phyloP scores from a whole-genome alignment of 1,139 yeast genomes.

The Magnusiomyces paraingens region DNA sequence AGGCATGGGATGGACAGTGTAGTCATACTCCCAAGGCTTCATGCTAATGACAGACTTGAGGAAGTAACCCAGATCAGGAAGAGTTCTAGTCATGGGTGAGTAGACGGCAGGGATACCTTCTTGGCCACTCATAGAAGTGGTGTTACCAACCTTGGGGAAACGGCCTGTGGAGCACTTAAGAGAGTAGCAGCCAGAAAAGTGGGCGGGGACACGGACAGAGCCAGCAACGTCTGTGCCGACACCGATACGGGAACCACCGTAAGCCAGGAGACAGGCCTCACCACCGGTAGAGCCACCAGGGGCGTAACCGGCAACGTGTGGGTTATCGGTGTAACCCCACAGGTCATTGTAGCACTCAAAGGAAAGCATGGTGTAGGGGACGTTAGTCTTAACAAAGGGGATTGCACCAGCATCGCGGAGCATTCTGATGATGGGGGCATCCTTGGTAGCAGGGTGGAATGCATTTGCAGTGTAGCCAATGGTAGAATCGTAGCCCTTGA shows the following conservation, averaged over 20 bases:
- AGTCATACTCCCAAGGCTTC: slow-evolving; percentile 65
- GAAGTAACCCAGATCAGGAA: slow-evolving; percentile 60
- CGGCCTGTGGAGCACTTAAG: slow-evolving; percentile 46
- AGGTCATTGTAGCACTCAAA: slow-evolving; percentile 42
- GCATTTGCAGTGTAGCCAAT: slow-evolving; percentile 44
- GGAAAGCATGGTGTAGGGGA: slow-evolving; percentile 43
- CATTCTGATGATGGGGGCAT: slow-evolving; percentile 34
- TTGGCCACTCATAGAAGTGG: slow-evolving; percentile 52
- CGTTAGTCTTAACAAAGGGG: slow-evolving; percentile 44
- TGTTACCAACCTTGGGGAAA: slow-evolving; percentile 42
- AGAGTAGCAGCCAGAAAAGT: slow-evolving; percentile 44
- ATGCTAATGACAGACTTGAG: slow-evolving; percentile 48
- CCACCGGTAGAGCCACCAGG: slow-evolving; percentile 50
- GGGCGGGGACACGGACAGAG: slow-evolving; percentile 47
- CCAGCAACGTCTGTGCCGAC: slow-evolving; percentile 58
- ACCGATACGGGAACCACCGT: slow-evolving; percentile 43
- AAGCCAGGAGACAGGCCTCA: slow-evolving; percentile 45
- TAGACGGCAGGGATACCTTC: slow-evolving; percentile 49
- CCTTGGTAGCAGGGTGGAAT: slow-evolving; percentile 32
- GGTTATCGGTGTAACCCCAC: slow-evolving; percentile 41
- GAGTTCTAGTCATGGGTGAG: slow-evolving; percentile 51
- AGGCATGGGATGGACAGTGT: slow-evolving; percentile 48
- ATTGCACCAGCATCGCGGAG: slow-evolving; percentile 42
- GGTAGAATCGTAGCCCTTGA: slow-evolving; percentile 47
- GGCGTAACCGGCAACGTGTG: slow-evolving; percentile 36